A percentile compares a stretch with the other conserved stretches of the same genome.
Conservation (phyloP, 2,329 filamentous ascomycete genomes). For the Ceratocystis variospora region DNA sequence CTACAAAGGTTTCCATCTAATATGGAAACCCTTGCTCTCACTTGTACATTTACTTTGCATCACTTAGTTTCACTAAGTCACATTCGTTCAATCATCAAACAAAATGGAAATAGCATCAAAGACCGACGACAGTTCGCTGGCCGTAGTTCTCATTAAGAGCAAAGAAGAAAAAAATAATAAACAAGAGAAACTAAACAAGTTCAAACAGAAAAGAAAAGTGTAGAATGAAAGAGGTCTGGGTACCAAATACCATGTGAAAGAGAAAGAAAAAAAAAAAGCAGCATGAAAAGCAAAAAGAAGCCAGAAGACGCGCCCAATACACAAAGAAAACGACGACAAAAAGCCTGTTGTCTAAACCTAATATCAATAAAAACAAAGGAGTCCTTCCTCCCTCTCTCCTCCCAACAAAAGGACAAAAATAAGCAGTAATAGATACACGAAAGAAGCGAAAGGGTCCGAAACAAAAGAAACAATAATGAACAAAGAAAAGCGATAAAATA, state of each 20-base stretch:
- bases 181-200: slow-evolving; percentile 20
- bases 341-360: neutral
- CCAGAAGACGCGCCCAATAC: slow-evolving; percentile 1
- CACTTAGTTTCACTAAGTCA: neutral
- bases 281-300: slow-evolving; percentile 5
- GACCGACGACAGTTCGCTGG: neutral
- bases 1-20: too few relatives aligned
- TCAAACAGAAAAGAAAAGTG: slow-evolving; percentile 21
- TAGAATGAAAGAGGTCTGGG: slow-evolving; percentile 2
- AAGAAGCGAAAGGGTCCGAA: neutral
- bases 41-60: too few relatives aligned
- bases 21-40: too few relatives aligned
- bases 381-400: neutral
- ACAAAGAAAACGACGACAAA: neutral
- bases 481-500: neutral
- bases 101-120: neutral
- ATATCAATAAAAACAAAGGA: slow-evolving; percentile 1
- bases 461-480: neutral
- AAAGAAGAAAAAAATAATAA: slow-evolving; percentile 16
- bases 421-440: neutral
- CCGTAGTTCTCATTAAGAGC: neutral
- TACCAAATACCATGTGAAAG: slow-evolving; percentile 4
- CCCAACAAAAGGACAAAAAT: neutral
- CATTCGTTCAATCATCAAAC: neutral
- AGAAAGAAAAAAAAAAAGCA: slow-evolving; percentile 2